These are phyloP conservation scores for Albifimbria verrucaria DNA, from an alignment of 2,329 filamentous ascomycete genomes.

Conservation along the genomic window DNA sequence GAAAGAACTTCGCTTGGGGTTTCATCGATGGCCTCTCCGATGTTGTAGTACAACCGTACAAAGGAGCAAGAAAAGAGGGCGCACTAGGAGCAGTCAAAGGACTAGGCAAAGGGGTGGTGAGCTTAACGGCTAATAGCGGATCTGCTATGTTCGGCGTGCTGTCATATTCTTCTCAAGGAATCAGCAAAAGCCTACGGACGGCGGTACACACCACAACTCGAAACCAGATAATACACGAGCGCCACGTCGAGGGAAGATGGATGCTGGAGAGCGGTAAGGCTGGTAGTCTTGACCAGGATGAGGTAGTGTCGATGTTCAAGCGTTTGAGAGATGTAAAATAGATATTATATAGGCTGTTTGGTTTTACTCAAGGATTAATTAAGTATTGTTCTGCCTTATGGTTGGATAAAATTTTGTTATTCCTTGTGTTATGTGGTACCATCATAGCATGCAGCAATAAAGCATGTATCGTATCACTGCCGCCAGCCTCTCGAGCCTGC, in stretches of 20 bases:
- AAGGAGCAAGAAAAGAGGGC: conserved; percentile 4
- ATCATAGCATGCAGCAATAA: no score
- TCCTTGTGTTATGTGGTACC: no score
- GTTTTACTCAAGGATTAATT: no score
- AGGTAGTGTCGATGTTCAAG: not conserved
- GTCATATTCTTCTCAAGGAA: conserved; percentile 5
- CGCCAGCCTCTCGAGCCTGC: no score
- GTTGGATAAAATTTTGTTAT: no score
- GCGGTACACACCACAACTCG: conserved; percentile 5
- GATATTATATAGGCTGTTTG: no score
- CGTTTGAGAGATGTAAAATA: not conserved
- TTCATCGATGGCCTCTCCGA: conserved; percentile 10
- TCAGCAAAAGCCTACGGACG: conserved; percentile 6
- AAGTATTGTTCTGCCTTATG: no score
- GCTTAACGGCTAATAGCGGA: conserved; percentile 3
- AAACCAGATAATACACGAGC: not conserved
- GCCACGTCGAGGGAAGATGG: conserved; percentile 5
- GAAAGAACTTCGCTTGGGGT: conserved; percentile 8
- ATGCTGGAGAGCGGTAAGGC: not conserved
- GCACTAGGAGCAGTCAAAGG: conserved; percentile 9
- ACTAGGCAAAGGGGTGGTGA: conserved; percentile 7
- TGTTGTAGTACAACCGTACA: conserved; percentile 8
- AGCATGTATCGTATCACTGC: no score
- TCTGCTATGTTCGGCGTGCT: conserved; percentile 8
- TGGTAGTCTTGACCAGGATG: not conserved